Evolutionary conservation across 2,329 filamentous ascomycete genomes (phyloP), one percentile per base, ranked within the genome.

Genomic region (Colletotrichum spaethianum): DNA sequence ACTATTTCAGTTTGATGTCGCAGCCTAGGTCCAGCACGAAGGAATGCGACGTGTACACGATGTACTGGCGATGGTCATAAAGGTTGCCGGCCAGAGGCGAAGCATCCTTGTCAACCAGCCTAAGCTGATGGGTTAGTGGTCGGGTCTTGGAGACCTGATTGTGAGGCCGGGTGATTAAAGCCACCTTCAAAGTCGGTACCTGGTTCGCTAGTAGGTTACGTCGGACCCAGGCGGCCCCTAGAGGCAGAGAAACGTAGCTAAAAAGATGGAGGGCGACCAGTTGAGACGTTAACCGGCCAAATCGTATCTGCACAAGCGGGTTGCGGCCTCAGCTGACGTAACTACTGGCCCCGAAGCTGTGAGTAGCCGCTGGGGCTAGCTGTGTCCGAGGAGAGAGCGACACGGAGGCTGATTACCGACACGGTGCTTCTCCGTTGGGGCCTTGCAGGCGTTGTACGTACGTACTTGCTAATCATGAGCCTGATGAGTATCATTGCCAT

Each of bases 301-400:
- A 68, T 68, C 64, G 69, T 57, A 71, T 62, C 44, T 48, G 23
- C 12, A 56, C 42, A 62, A 42, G 52, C 36, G 38, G 59, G 38
- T 64, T 50, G 31, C 60, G 40, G 59, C 60, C 44, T 69, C 53
- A 48, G 69, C 64, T 69, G 69, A 72, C 65, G 59, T 69, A 42
- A 42, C 36, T 42, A 14, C 44, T 69, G 46, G 53, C 23, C 26
- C 53, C 23, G 38, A 59, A 57, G 59, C 52, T 72, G 70, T 53
- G 28, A 42, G 65, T 57, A 69, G 64, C 56, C 64, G 64, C 44
- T 52, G 31, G 65, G 38, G 53, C 64, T 71, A 63, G 64, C 62
- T 63, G 31, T 33, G 50, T 28, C 56, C 67, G 33, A 52, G 23
- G 40, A 56, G 33, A 42, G 18, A 57, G 48, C 20, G 36, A 56